Percentiles rank a stretch among this genome's conserved stretches.
phyloP scores from a whole-genome alignment of 768 basidiomycete genomes.

The Hebeloma cylindrosporum region DNA sequence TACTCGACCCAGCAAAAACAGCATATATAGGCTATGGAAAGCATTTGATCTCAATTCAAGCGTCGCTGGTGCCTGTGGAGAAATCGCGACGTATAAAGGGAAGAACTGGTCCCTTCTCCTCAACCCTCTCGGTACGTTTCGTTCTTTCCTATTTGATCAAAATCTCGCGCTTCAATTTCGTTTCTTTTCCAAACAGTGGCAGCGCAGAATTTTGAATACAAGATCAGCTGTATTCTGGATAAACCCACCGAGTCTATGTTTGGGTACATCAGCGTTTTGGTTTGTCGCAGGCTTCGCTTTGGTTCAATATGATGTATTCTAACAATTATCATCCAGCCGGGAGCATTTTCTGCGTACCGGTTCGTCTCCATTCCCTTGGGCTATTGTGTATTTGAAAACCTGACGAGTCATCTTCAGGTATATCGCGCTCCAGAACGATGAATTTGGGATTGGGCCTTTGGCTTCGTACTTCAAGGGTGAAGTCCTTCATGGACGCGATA shows the following conservation, averaged over 20 bases:
- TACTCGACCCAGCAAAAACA: slow-evolving; percentile 84
- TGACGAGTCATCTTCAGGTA: slow-evolving; percentile 57
- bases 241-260: slow-evolving; percentile 88
- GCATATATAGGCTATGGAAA: slow-evolving; percentile 95
- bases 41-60: slow-evolving; percentile 89
- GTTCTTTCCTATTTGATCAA: slow-evolving; percentile 2
- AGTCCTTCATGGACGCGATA: slow-evolving; percentile 75
- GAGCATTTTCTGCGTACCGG: slow-evolving; percentile 91
- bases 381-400: background rate
- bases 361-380: slow-evolving; percentile 22
- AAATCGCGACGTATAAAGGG: slow-evolving; percentile 92
- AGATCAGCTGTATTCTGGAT: slow-evolving; percentile 86
- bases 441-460: slow-evolving; percentile 78
- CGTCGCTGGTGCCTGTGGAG: slow-evolving; percentile 96
- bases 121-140: slow-evolving; percentile 73
- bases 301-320: background rate
- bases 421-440: slow-evolving; percentile 87
- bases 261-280: slow-evolving; percentile 95
- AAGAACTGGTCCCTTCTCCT: slow-evolving; percentile 77
- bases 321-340: slow-evolving; percentile 53
- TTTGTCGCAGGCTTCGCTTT: slow-evolving; percentile 31
- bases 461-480: slow-evolving; percentile 99
- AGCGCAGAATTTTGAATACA: slow-evolving; percentile 96
- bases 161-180: background rate
- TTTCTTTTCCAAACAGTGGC: slow-evolving; percentile 53